These are phyloP conservation scores for Tolypocladium sp. DNA, from an alignment of 2,329 filamentous ascomycete species.

Conservation along the genomic window DNA sequence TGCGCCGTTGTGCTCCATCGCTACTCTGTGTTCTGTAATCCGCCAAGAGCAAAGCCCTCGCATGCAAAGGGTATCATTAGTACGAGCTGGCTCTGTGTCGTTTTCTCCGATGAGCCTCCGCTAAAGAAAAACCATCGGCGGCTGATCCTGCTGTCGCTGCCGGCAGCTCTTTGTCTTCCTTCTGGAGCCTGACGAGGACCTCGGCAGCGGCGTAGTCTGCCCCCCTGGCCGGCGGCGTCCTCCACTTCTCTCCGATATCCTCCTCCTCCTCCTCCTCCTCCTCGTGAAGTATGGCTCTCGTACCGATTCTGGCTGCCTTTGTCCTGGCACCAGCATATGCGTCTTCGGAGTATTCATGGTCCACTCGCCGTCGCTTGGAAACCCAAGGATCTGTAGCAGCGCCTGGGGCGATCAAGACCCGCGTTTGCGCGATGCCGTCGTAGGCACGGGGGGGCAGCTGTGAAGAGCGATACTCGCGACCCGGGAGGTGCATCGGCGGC, in stretches of 20 bases:
- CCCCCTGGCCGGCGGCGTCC: background rate
- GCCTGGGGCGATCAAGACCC: background rate
- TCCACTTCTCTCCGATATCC: background rate
- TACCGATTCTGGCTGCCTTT: background rate
- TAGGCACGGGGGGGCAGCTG: background rate
- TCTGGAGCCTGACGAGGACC: constrained; percentile 1
- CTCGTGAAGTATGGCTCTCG: background rate
- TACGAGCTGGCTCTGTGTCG: background rate
- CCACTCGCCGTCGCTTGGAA: background rate
- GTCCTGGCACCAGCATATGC: background rate
- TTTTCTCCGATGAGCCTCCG: background rate
- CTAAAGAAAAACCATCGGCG: background rate
- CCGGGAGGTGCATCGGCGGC: background rate
- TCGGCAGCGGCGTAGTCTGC: constrained; percentile 1
- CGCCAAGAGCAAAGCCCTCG: background rate
- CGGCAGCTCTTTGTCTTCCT: background rate
- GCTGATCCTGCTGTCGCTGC: too few relatives aligned
- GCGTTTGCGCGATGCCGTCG: background rate
- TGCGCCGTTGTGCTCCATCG: too few relatives aligned
- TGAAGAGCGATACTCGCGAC: background rate
- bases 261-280: background rate
- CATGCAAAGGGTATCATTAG: background rate
- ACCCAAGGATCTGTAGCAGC: background rate
- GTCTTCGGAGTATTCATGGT: background rate
- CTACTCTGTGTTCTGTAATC: too few relatives aligned